A percentile compares a stretch with the other conserved stretches of the same genome.
Evolutionary conservation across 2,329 filamentous ascomycete genomes (phyloP).

Genomic region (Trichoderma sp.): DNA sequence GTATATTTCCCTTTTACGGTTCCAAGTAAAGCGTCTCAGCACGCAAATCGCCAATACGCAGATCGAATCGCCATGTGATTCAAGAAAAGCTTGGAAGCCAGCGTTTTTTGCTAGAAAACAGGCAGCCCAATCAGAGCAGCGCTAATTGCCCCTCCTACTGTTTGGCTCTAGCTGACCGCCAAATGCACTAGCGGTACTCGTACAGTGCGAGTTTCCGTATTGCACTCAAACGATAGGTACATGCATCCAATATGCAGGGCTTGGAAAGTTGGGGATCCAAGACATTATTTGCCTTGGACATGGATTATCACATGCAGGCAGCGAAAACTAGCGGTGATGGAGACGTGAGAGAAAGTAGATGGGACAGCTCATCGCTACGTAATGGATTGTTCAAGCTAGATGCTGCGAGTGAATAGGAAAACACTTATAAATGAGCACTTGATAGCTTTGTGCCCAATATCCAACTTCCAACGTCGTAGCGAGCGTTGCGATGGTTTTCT

Average conservation of each 20-base stretch:
- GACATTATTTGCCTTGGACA: not conserved
- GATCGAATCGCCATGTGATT: not conserved
- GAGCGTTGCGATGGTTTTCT: not conserved
- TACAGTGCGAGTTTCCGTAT: not conserved
- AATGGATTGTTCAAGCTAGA: not conserved
- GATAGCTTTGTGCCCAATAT: not conserved
- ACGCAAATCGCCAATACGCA: not conserved
- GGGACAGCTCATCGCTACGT: not conserved
- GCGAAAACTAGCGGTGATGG: not conserved
- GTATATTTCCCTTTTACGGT: not conserved
- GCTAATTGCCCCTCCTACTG: not conserved
- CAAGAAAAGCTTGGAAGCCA: conserved; percentile 18
- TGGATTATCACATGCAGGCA: conserved; percentile 18
- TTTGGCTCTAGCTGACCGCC: conserved; percentile 9
- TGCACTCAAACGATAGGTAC: not conserved
- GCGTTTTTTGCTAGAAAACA: not conserved
- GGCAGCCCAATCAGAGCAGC: conserved; percentile 17
- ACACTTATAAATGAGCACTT: not conserved
- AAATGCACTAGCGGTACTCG: not conserved
- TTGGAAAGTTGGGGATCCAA: not conserved
- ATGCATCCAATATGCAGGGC: not conserved
- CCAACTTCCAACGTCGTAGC: not conserved
- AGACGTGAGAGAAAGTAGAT: not conserved
- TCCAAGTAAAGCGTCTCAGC: not conserved
- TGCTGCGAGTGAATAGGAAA: not conserved